These are phyloP conservation scores for Rhodotorula sp. DNA, from an alignment of 1,284 basidiomycete genomes.

Conservation along the genomic window DNA sequence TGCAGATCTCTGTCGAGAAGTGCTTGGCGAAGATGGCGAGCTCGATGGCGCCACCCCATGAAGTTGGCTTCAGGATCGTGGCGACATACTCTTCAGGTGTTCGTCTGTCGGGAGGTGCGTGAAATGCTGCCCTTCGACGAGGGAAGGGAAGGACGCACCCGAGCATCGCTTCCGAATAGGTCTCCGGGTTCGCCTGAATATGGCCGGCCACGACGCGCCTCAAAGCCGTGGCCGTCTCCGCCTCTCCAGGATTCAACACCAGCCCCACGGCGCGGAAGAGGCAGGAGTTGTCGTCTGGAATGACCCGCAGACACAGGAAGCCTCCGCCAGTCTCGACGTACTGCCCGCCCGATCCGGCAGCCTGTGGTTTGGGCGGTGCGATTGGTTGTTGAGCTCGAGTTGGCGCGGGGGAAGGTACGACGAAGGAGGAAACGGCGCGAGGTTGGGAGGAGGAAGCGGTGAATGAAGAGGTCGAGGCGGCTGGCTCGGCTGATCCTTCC, in stretches of 20 bases:
- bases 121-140: not conserved
- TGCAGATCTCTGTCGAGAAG: constrained; percentile 79
- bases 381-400: no score
- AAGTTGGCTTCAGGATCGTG: constrained; percentile 71
- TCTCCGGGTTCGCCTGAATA: constrained; percentile 67
- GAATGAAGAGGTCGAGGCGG: not conserved
- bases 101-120: not conserved
- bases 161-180: constrained; percentile 77
- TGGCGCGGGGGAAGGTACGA: not conserved
- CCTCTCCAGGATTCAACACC: constrained; percentile 75
- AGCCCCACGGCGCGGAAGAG: constrained; percentile 81
- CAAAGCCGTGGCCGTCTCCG: constrained; percentile 56
- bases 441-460: not conserved
- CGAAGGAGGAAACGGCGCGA: not conserved
- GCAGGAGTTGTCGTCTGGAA: constrained; percentile 60
- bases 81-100: constrained; percentile 70
- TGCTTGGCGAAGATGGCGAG: constrained; percentile 70
- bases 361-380: not conserved
- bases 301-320: constrained; percentile 33
- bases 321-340: constrained; percentile 29
- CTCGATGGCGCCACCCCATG: constrained; percentile 88
- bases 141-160: constrained; percentile 58
- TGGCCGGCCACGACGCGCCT: constrained; percentile 72
- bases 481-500: not conserved
- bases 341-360: not conserved